Base-by-base conservation (phyloP, 1,284 basidiomycete species). In the Ganoderma resinaceum region DNA sequence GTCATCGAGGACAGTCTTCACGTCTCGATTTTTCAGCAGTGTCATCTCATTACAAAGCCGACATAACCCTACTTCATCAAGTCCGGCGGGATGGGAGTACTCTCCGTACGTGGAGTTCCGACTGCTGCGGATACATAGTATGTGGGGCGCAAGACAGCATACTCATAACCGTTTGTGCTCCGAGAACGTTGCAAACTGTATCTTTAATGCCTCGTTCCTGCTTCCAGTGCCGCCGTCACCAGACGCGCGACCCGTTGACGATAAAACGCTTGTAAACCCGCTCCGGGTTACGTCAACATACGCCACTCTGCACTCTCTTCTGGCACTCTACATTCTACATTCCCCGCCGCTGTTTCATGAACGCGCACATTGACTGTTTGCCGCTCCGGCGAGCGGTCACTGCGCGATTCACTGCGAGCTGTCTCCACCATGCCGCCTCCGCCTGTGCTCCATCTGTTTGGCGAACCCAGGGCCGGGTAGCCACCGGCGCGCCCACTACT, bases 371-470 rank as follows among this genome's bases (percentile, higher is more conserved):
- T 33, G 31, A 55, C 29, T 55, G 31, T 33, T 29, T 33, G 29
- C 33, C 57, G 57, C 57, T 18, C 35, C 57, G 35, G 35, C n/a
- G 57, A 37, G n/a, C 57, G 57, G 57, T 11, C 33, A 33, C 57
- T 33, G 57, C 23, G 33, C n/a, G 33, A 23, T 37, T 37, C 33
- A 16, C n/a, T 38, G 57, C 33, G 35, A 37, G 58, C 37, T 42
- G 58, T 26, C 35, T 37, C 58, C 58, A n/a, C n/a, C 8, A 37
- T 26, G 18, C 37, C 52, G 8, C 12, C 35, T 26, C 37, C 31
- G 40, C 42, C 12, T 18, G 61, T 20, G 46, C 5, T 37, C 31
- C 7, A 58, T 35, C 26, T 26, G 33, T 18, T 29, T 37, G 12
- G 20, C n/a, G 31, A 58, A 35, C 31, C 3, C 33, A 37, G 33